A percentile compares a stretch with the other conserved stretches of the same genome.
Evolutionary conservation across 495 filamentous ascomycete genomes (phyloP).

Genomic region (Glonium stellatum): DNA sequence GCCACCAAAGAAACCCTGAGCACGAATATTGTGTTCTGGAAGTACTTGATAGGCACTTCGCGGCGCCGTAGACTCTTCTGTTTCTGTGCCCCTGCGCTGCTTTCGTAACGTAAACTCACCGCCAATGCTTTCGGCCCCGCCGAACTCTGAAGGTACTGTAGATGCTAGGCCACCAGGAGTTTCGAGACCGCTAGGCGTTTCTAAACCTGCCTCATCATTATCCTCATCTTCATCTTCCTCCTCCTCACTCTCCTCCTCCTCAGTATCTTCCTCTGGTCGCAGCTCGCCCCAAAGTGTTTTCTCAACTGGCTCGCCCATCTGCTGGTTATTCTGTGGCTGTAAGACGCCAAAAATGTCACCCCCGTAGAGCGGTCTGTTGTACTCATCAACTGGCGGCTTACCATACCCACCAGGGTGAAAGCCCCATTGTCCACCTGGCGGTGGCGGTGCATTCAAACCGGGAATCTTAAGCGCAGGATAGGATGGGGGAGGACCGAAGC

Average conservation of each 20-base stretch:
- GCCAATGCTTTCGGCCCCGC: slow-evolving; percentile 62
- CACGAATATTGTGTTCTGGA: slow-evolving; percentile 73
- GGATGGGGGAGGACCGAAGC: slow-evolving; percentile 84
- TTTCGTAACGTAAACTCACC: slow-evolving; percentile 92
- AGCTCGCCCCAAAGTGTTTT: slow-evolving; percentile 89
- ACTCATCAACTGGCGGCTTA: slow-evolving; percentile 90
- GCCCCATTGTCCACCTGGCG: slow-evolving; percentile 90
- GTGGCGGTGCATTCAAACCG: slow-evolving; percentile 89
- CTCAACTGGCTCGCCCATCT: slow-evolving; percentile 73
- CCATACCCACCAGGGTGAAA: slow-evolving; percentile 94
- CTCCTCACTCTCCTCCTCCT: slow-evolving; percentile 67
- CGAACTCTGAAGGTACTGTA: slow-evolving; percentile 69
- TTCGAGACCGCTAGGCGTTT: slow-evolving; percentile 71
- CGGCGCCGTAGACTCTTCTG: slow-evolving; percentile 69
- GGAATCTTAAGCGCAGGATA: slow-evolving; percentile 91
- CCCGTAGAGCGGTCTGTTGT: slow-evolving; percentile 81
- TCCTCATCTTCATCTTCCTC: slow-evolving; percentile 41
- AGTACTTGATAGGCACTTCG: slow-evolving; percentile 82
- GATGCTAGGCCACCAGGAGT: slow-evolving; percentile 73
- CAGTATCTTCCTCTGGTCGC: slow-evolving; percentile 61
- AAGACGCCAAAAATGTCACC: slow-evolving; percentile 88
- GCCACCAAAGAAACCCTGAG: slow-evolving; percentile 91
- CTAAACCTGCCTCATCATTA: slow-evolving; percentile 53
- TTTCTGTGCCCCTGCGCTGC: slow-evolving; percentile 75
- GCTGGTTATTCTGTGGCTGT: slow-evolving; percentile 55